These are phyloP conservation scores for Fusarium avenaceum DNA, from an alignment of 2,329 filamentous ascomycete genomes.

Conservation along the genomic window DNA sequence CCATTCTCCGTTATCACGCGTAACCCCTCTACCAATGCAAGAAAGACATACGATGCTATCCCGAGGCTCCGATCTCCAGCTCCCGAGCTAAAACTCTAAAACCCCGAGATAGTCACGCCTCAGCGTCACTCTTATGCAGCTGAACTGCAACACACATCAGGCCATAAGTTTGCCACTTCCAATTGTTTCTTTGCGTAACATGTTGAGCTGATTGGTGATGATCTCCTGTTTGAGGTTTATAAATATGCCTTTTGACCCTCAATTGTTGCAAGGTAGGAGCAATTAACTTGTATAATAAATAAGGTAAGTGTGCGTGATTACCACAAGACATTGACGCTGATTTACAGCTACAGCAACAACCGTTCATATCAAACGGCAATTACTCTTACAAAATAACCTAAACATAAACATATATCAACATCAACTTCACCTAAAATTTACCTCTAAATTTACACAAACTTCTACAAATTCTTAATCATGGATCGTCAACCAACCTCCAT, in stretches of 20 bases:
- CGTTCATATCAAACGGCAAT: slow-evolving; percentile 16
- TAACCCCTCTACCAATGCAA: neutral
- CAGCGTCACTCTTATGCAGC: slow-evolving; percentile 13
- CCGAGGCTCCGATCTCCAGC: slow-evolving; percentile 15
- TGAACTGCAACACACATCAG: slow-evolving; percentile 4
- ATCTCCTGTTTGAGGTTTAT: slow-evolving; percentile 19
- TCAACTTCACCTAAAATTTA: neutral
- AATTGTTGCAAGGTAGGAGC: slow-evolving; percentile 10
- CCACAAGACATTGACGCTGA: slow-evolving; percentile 13
- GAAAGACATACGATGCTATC: slow-evolving; percentile 19
- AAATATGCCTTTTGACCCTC: slow-evolving; percentile 3
- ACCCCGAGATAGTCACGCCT: slow-evolving; percentile 21
- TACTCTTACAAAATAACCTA: neutral
- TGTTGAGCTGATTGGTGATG: slow-evolving; percentile 14
- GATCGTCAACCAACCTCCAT: slow-evolving; percentile 37
- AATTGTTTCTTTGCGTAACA: slow-evolving; percentile 3
- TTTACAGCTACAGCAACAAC: slow-evolving; percentile 18
- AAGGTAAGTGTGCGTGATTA: neutral
- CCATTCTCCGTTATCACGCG: neutral
- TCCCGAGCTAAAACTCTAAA: slow-evolving; percentile 20
- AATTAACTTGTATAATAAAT: neutral
- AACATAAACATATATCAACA: slow-evolving; percentile 8
- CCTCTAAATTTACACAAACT: neutral
- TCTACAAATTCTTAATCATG: slow-evolving; percentile 20
- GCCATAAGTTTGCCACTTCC: slow-evolving; percentile 29